These are phyloP conservation scores for Marasmius fiardii DNA, from an alignment of 1,284 basidiomycete genomes.

Conservation along the genomic window DNA sequence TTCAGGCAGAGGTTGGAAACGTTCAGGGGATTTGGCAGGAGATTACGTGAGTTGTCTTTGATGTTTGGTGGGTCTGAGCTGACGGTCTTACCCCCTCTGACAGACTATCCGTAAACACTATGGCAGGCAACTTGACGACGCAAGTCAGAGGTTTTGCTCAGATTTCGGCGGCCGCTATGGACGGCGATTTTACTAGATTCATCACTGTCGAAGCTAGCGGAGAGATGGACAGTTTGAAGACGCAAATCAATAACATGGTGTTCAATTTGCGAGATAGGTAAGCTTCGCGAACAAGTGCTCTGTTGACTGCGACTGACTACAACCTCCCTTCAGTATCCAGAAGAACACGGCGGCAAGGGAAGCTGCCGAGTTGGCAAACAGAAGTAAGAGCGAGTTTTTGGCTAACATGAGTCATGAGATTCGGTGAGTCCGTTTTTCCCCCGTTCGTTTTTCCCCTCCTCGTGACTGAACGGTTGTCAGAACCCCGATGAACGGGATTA, in stretches of 20 bases:
- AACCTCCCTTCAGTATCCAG: slow-evolving; percentile 61
- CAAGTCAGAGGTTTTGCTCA: slow-evolving; percentile 99
- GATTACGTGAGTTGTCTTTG: slow-evolving; percentile 78
- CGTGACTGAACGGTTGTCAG: slow-evolving; percentile 36
- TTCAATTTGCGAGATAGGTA: slow-evolving; percentile 88
- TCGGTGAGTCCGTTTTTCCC: slow-evolving; percentile 49
- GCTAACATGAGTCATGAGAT: slow-evolving; percentile 98
- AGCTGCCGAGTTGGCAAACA: slow-evolving; percentile 94
- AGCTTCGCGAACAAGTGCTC: background rate
- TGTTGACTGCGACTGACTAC: too few relatives aligned
- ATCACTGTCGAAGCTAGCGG: slow-evolving; percentile 99
- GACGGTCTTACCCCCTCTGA: slow-evolving; percentile 9
- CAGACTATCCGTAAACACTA: slow-evolving; percentile 89
- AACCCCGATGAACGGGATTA: slow-evolving; percentile 99
- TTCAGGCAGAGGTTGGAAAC: slow-evolving; percentile 95
- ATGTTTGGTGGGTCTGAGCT: slow-evolving; percentile 8
- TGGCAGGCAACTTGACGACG: slow-evolving; percentile 95
- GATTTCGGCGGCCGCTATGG: slow-evolving; percentile 97
- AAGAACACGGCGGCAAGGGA: slow-evolving; percentile 99
- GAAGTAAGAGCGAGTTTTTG: slow-evolving; percentile 97
- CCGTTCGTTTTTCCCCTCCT: background rate
- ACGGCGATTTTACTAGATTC: slow-evolving; percentile 98
- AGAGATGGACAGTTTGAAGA: slow-evolving; percentile 99
- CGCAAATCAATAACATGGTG: slow-evolving; percentile 97
- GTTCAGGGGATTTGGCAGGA: slow-evolving; percentile 99